Evolutionary conservation across 768 basidiomycete species (phyloP).

Genomic region (Psilocybe cyanescens): DNA sequence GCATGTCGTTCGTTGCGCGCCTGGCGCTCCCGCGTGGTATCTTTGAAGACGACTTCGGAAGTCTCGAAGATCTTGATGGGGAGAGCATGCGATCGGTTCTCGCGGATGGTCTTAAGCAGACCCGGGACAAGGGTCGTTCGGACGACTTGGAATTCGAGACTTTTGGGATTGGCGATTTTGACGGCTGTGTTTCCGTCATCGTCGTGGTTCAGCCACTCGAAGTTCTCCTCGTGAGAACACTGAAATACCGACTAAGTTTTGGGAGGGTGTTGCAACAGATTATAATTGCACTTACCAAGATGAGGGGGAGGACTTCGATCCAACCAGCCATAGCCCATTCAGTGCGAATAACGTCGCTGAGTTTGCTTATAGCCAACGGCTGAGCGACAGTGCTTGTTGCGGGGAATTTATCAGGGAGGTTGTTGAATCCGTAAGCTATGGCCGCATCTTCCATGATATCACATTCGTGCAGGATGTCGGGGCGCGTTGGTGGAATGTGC

Average conservation of each 20-base stretch:
- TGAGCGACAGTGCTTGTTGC: conserved; percentile 94
- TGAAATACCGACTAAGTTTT: conserved; percentile 41
- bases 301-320: conserved; percentile 94
- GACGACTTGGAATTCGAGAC: conserved; percentile 97
- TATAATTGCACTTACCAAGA: conserved; percentile 63
- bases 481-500: conserved; percentile 89
- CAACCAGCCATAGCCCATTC: conserved; percentile 97
- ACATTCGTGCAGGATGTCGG: conserved; percentile 97
- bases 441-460: conserved; percentile 99
- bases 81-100: conserved; percentile 92
- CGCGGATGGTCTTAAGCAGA: conserved; percentile 94
- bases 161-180: conserved; percentile 96
- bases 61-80: conserved; percentile 95
- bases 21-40: conserved; percentile 74
- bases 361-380: conserved; percentile 85
- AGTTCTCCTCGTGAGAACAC: conserved; percentile 99
- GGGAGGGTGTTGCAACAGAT: background rate
- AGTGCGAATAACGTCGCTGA: conserved; percentile 83
- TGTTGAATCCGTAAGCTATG: conserved; percentile 98
- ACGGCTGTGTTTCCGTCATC: conserved; percentile 86
- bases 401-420: conserved; percentile 90
- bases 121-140: conserved; percentile 96
- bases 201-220: conserved; percentile 84
- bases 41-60: conserved; percentile 92
- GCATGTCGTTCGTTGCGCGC: conserved; percentile 88